Conservation (phyloP, 139 green algal species). For the Ulvella scutata region DNA sequence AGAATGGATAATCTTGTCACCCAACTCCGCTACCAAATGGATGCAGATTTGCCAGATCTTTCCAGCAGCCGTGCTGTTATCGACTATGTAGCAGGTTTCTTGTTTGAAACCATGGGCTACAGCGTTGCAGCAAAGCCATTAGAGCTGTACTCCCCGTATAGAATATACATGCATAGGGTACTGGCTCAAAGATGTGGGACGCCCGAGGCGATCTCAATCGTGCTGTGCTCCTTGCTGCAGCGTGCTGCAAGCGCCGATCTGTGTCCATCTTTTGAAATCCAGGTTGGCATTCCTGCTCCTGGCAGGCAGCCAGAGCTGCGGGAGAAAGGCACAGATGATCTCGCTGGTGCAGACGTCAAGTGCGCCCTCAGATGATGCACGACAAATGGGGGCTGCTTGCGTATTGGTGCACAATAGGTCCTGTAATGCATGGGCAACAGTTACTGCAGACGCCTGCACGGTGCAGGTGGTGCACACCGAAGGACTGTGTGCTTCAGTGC, state of each 20-base stretch:
- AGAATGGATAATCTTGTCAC: constrained; percentile 8
- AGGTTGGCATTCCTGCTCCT: background rate
- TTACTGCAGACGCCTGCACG: background rate
- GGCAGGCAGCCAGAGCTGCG: background rate
- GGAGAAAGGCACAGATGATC: background rate
- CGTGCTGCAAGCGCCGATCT: background rate
- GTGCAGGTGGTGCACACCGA: constrained; percentile 9
- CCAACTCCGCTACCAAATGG: background rate
- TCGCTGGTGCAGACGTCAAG: background rate
- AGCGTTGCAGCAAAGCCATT: background rate
- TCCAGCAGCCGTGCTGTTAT: background rate
- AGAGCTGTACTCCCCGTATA: constrained; percentile 11
- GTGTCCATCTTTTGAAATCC: background rate
- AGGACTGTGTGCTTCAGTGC: constrained; percentile 5
- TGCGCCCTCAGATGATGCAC: too few species aligned
- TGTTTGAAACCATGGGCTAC: constrained; percentile 10
- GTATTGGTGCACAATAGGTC: constrained; percentile 3
- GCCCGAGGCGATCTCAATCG: background rate
- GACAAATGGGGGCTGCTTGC: too few species aligned
- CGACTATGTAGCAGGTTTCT: background rate
- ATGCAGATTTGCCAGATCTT: background rate
- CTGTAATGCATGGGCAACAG: background rate
- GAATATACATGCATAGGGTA: constrained; percentile 19
- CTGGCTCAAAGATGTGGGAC: constrained; percentile 18
- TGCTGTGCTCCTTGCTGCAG: background rate